Percentiles rank a stretch among this genome's conserved stretches.
phyloP scores from a whole-genome alignment of 2,329 filamentous ascomycete genomes.

The Nakataea oryzae region DNA sequence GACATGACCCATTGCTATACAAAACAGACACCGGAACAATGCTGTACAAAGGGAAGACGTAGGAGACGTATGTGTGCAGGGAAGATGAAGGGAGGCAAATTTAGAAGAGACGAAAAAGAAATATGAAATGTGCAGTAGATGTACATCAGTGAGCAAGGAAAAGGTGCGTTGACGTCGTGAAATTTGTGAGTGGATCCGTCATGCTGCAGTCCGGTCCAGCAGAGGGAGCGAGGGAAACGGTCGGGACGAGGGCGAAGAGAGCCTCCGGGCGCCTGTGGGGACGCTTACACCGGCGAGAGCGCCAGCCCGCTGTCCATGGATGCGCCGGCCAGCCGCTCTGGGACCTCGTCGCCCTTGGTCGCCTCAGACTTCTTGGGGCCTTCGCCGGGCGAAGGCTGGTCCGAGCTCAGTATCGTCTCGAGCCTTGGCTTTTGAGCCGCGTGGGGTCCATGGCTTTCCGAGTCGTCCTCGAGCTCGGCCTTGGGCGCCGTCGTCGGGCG shows the following conservation, averaged over 20 bases:
- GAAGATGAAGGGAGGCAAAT: too few species aligned
- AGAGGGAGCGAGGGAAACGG: not conserved
- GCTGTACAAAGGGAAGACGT: not conserved
- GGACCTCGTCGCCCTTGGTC: not conserved
- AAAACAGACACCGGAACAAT: not conserved
- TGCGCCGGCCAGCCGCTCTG: slow-evolving; percentile 8
- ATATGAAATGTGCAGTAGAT: not conserved
- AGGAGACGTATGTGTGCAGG: not conserved
- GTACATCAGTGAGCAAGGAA: not conserved
- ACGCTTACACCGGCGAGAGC: slow-evolving; percentile 5
- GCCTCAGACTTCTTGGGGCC: not conserved
- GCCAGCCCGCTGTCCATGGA: slow-evolving; percentile 18
- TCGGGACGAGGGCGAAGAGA: too few species aligned
- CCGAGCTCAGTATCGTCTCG: slow-evolving; percentile 34
- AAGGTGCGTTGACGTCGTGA: not conserved
- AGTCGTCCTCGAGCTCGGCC: slow-evolving; percentile 19
- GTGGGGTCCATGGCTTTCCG: slow-evolving; percentile 14
- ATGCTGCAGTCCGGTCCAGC: slow-evolving; percentile 2
- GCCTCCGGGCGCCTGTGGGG: too few species aligned
- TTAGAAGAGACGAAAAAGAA: too few species aligned
- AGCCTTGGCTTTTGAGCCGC: slow-evolving; percentile 31
- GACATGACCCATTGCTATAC: not conserved
- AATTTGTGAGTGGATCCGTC: not conserved
- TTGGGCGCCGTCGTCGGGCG: slow-evolving; percentile 10
- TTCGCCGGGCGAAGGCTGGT: slow-evolving; percentile 6